phyloP scores from a whole-genome alignment of 2,329 filamentous ascomycete genomes.

The Alternaria sp. region DNA sequence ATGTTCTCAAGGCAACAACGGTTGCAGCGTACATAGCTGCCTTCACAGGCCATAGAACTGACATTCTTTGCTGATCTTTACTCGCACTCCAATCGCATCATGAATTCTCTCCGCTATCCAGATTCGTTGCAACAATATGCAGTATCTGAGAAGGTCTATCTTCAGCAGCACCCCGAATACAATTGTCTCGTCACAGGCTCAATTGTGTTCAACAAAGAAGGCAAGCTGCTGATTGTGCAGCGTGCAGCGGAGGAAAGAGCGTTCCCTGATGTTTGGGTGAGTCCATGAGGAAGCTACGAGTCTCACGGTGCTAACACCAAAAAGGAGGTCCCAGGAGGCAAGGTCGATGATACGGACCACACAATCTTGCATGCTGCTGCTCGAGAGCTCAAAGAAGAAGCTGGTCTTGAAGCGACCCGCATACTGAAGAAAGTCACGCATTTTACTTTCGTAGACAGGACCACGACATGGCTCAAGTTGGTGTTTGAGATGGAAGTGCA shows the following conservation, averaged over 20 bases:
- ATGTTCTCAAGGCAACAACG: slow-evolving; percentile 8
- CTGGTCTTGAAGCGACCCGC: slow-evolving; percentile 54
- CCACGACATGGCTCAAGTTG: slow-evolving; percentile 44
- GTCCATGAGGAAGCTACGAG: not conserved
- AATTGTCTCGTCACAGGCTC: slow-evolving; percentile 39
- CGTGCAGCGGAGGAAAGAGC: slow-evolving; percentile 44
- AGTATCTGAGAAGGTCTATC: slow-evolving; percentile 36
- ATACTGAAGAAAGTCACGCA: slow-evolving; percentile 53
- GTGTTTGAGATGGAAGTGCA: slow-evolving; percentile 47
- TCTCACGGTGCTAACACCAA: slow-evolving; percentile 6
- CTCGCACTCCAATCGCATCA: not conserved
- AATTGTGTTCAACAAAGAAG: slow-evolving; percentile 41
- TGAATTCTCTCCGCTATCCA: slow-evolving; percentile 25
- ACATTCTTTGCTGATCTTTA: not conserved
- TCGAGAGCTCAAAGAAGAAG: slow-evolving; percentile 61
- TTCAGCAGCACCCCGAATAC: slow-evolving; percentile 34
- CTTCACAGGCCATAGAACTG: not conserved
- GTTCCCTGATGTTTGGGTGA: slow-evolving; percentile 45
- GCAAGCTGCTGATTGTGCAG: slow-evolving; percentile 45
- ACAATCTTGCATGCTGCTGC: slow-evolving; percentile 58
- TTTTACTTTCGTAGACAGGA: slow-evolving; percentile 33
- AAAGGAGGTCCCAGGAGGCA: slow-evolving; percentile 61
- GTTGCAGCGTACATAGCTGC: not conserved
- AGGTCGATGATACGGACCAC: slow-evolving; percentile 54
- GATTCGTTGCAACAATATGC: slow-evolving; percentile 36